Conservation (phyloP, 2,329 filamentous ascomycete genomes). For the Fusarium sterilihyphosum region DNA sequence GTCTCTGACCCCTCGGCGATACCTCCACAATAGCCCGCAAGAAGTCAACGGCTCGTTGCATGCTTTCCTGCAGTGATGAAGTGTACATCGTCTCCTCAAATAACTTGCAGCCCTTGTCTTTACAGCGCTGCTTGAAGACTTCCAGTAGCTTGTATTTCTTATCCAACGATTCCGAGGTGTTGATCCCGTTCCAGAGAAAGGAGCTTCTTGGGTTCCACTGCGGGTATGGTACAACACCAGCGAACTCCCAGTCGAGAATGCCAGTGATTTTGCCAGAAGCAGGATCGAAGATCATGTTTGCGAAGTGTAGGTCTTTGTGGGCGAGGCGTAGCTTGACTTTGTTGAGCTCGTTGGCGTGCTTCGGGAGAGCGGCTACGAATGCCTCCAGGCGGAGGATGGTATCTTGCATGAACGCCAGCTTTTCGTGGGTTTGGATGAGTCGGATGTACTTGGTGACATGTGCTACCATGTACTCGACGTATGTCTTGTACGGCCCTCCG, state of each 20-base stretch:
- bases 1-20: neutral
- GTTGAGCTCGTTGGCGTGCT: neutral
- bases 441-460: neutral
- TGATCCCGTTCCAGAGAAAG: neutral
- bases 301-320: neutral
- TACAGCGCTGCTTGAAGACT: neutral
- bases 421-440: neutral
- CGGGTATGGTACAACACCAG: accelerated
- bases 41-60: neutral
- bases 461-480: accelerated
- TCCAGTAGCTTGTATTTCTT: neutral
- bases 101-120: accelerated
- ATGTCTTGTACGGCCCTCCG: neutral
- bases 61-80: accelerated
- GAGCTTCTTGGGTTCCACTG: neutral
- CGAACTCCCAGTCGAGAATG: neutral
- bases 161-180: neutral
- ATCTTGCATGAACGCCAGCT: neutral
- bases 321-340: neutral
- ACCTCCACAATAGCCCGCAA: neutral
- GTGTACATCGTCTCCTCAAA: accelerated
- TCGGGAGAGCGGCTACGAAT: neutral
- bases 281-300: accelerated
- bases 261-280: accelerated
- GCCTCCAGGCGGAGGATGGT: accelerated